A percentile compares a stretch with the other conserved stretches of the same genome.
Conservation (phyloP, 352 stramenopile species). For the Pythium sukuiense region DNA sequence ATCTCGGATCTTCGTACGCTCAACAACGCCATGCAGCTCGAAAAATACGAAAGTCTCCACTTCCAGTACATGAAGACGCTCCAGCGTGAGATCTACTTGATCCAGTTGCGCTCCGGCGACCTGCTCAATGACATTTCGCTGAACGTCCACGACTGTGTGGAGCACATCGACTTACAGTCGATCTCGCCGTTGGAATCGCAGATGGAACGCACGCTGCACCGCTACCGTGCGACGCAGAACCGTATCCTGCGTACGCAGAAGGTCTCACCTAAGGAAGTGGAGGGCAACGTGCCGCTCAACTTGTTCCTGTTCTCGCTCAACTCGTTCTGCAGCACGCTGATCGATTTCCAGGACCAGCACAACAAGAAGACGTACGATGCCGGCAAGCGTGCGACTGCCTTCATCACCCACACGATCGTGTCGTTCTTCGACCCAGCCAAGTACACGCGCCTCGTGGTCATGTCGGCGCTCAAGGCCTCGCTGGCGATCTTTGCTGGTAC, state of each 20-base stretch:
- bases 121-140: conserved; percentile 68
- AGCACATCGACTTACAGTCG: conserved; percentile 52
- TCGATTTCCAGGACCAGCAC: conserved; percentile 65
- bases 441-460: conserved; percentile 57
- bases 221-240: conserved; percentile 62
- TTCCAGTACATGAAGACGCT: conserved; percentile 77
- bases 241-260: conserved; percentile 51
- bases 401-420: conserved; percentile 44
- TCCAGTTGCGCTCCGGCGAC: conserved; percentile 63
- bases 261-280: conserved; percentile 60
- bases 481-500: conserved; percentile 62
- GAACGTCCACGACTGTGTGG: conserved; percentile 50
- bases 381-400: conserved; percentile 47
- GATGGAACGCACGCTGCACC: conserved; percentile 67
- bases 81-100: conserved; percentile 81
- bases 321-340: conserved; percentile 55
- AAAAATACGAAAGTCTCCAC: conserved; percentile 73
- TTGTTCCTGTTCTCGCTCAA: conserved; percentile 84
- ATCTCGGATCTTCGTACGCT: conserved; percentile 66
- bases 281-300: conserved; percentile 70
- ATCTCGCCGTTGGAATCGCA: conserved; percentile 52
- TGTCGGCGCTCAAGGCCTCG: conserved; percentile 53
- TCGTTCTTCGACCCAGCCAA: conserved; percentile 40
- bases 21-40: conserved; percentile 79
- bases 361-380: conserved; percentile 73